These are phyloP conservation scores for Lasiodiplodia citricola DNA, from an alignment of 2,329 filamentous ascomycete species.

Conservation along the genomic window DNA sequence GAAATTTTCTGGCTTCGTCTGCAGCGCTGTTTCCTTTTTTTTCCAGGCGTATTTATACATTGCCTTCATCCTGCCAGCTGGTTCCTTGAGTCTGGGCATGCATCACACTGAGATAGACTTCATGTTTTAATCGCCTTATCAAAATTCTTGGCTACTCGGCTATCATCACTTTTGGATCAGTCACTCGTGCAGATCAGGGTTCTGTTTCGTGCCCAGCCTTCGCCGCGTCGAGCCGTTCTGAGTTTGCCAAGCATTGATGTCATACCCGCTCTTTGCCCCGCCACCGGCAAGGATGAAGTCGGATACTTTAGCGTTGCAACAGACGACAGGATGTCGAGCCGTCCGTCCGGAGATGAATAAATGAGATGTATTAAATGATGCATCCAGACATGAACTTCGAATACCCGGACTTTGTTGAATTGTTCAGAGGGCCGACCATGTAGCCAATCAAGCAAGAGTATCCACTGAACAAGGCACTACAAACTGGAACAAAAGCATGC, in stretches of 20 bases:
- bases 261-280: not conserved
- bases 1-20: not conserved
- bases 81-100: not conserved
- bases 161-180: not conserved
- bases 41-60: not conserved
- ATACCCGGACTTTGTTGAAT: no score
- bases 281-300: not conserved
- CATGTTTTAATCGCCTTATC: not conserved
- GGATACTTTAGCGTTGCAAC: no score
- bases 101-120: not conserved
- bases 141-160: not conserved
- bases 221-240: not conserved
- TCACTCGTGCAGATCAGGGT: not conserved
- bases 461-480: no score
- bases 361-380: no score
- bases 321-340: no score
- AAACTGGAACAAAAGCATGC: no score
- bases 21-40: rapidly evolving
- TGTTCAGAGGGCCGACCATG: no score
- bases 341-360: no score
- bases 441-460: no score
- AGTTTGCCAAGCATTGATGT: not conserved
- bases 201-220: not conserved
- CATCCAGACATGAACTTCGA: no score
- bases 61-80: rapidly evolving